Evolutionary conservation across 78 protist genomes (phyloP).

Genomic region (Isochrysis galbana): DNA sequence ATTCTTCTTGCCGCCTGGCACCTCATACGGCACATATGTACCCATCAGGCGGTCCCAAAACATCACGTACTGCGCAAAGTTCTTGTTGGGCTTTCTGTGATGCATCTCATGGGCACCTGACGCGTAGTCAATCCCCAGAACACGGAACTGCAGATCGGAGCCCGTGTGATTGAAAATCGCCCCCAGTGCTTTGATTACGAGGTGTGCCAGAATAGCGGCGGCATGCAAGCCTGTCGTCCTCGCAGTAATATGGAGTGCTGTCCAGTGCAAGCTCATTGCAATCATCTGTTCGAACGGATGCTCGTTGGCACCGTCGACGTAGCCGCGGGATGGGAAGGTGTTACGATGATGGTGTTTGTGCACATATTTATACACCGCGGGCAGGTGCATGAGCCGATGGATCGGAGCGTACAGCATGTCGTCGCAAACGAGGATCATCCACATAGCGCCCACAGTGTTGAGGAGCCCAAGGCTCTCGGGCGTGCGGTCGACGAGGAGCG

Average conservation of each 20-base stretch:
- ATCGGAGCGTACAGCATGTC: background rate
- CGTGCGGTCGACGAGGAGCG: background rate
- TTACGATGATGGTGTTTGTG: conserved; percentile 24
- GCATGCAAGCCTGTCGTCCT: background rate
- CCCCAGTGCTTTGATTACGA: background rate
- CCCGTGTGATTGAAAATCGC: conserved; percentile 4
- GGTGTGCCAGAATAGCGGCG: background rate
- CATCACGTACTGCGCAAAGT: conserved; percentile 25
- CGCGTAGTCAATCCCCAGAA: background rate
- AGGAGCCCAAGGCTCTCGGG: background rate
- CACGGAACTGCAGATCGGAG: background rate
- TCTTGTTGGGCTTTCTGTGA: background rate
- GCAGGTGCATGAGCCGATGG: conserved; percentile 6
- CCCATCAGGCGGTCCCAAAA: background rate
- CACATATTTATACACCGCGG: background rate
- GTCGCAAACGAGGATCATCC: background rate
- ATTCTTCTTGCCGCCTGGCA: background rate
- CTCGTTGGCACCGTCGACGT: conserved; percentile 16
- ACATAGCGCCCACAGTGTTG: background rate
- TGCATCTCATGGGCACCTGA: background rate
- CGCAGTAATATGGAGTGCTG: too few relatives aligned
- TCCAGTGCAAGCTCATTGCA: background rate
- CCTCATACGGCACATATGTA: background rate
- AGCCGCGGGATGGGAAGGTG: background rate
- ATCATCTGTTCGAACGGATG: background rate